Base-by-base conservation (phyloP, 2,329 filamentous ascomycete species). In the Exophiala mesophila region DNA sequence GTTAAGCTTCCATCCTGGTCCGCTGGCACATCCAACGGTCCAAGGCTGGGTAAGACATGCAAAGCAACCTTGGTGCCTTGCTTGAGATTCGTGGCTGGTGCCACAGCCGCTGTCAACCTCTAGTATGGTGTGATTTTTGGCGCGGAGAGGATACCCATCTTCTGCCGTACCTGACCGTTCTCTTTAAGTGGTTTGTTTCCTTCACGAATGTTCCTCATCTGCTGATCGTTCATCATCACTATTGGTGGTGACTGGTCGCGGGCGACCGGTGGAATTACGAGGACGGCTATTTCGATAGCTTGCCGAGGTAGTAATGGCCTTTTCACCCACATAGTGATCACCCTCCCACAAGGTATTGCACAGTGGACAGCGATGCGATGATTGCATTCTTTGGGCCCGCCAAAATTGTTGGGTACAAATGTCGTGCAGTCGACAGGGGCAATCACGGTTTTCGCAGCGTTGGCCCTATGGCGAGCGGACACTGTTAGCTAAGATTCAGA, bases 391-490 rank as follows among this genome's bases (percentile, higher is more conserved):
- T 49, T 78, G 73, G 29, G 79, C 76, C 15, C 83, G 73, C 72
- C 88, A 94, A 61, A 83, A 88, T 19, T 78, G 80, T 9, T 78
- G 74, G 42, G 79, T 73, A 61, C 88, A 96, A 37, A 82, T 78
- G 50, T 88, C 77, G 61, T 96, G 89, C 12, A 95, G 63, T 8
- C 89, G 73, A 8, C 80, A 73, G 20, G 65, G 69, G 61, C 89
- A 96, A 15, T 80, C 73, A 26, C 74, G 65, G 47, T 84, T 75
- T 2, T 72, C 63, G 64, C 89, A 95, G 41, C 89, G 76, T 71
- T 88, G 77, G 1, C 89, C 88, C 71, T 74, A 44, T 33, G 37
- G 2, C 30, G 36, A 24, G 3, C 32, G 21, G 5, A 31, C 10
- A 13, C 18, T 16, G 32, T 42, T 18, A 12, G 24, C 36, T 26